These are phyloP conservation scores for Pleodorina starrii DNA, from an alignment of 139 green algal genomes.

Conservation along the genomic window DNA sequence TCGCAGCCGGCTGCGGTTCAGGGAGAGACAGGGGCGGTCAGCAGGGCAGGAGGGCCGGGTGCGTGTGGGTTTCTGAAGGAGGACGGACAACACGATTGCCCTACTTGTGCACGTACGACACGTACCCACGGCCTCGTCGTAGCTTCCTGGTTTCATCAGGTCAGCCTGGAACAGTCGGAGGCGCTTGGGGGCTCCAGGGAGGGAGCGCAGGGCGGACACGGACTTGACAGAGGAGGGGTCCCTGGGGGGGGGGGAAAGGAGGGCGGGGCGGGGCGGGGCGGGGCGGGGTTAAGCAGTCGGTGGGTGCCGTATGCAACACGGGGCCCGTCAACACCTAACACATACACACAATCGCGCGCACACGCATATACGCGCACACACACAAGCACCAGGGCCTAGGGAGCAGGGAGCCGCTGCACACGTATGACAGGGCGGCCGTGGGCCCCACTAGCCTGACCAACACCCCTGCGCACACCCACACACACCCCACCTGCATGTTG, in stretches of 20 bases:
- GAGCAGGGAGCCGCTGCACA: neutral
- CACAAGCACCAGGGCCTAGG: no score
- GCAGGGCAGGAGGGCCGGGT: neutral
- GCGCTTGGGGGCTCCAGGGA: constrained; percentile 64
- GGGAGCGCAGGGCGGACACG: constrained; percentile 47
- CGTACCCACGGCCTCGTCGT: constrained; percentile 54
- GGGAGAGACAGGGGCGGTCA: neutral
- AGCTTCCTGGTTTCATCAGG: constrained; percentile 52
- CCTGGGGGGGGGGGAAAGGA: neutral
- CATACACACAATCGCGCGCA: neutral
- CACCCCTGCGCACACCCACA: neutral
- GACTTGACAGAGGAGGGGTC: neutral
- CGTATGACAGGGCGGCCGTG: neutral
- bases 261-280: neutral
- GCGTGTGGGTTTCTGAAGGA: neutral
- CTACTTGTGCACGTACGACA: neutral
- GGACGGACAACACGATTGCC: neutral
- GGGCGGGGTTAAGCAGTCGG: neutral
- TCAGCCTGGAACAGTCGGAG: constrained; percentile 70
- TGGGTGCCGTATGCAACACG: neutral
- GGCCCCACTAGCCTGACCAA: no score
- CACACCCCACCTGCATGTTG: constrained; percentile 48
- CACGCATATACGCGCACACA: neutral
- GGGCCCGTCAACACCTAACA: neutral
- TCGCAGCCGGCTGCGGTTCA: constrained; percentile 54